Evolutionary conservation across 2,329 filamentous ascomycete genomes (phyloP), one percentile per base, ranked within the genome.

Genomic region (Diaporthe capsici): DNA sequence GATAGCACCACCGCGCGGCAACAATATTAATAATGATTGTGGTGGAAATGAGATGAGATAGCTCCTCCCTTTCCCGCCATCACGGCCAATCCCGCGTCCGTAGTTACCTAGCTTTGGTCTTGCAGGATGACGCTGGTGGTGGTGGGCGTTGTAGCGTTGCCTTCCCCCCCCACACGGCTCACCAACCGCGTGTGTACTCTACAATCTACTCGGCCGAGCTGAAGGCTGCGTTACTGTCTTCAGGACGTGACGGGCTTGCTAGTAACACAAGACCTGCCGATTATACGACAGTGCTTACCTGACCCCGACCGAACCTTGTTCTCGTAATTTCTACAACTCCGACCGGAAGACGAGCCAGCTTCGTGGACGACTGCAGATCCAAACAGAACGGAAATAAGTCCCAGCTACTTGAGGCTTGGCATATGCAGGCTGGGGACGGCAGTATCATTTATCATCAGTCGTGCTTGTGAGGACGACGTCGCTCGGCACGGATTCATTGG

Each of bases 291-390:
- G 65, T 68, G 65, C 65, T 51, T 39, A 51, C 65, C 65, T 68
- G 65, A 31, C 25, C 47, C 65, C 47, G 47, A 47, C 65, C 65
- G 65, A 68, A 25, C 63, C 31, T 39, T 68, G 7, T 15, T 39
- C 65, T 68, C 65, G 65, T 68, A 68, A 51, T 68, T 68, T 68
- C 65, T 68, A 53, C 42, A 49, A 42, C 34, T 55, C 71, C 71
- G 71, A 73, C 47, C 71, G 58, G 58, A 55, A 73, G 58, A 73
- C 71, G 71, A 72, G 71, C 44, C 71, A 61, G 2, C 47, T 31
- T 17, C 71, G 44, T 42, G 71, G 71, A 72, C 44, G 58, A 34
- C 71, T 44, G 71, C 71, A 72, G 71, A 63, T 63, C 71, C 17
- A 53, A 63, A 72, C 47, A 63, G 57, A n/a, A n/a, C 37, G 71